Conservation (phyloP, 2,329 filamentous ascomycete species). For the Colletotrichum salicis region DNA sequence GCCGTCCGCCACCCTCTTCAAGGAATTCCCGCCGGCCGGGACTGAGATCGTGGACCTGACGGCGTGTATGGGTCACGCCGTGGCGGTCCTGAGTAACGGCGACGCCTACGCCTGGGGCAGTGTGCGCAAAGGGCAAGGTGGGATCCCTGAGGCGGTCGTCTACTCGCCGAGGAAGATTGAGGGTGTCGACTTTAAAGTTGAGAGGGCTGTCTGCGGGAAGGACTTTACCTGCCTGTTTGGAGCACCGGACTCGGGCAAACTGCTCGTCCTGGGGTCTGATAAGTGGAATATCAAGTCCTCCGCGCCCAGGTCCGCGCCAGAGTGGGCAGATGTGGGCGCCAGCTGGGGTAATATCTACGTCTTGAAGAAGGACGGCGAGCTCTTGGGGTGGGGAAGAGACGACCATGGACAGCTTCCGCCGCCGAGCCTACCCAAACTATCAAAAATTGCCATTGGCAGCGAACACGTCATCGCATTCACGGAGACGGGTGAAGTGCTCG, state of each 20-base stretch:
- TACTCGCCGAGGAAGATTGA: slow-evolving; percentile 71
- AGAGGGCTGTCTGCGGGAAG: slow-evolving; percentile 78
- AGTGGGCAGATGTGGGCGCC: slow-evolving; percentile 77
- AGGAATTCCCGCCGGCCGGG: slow-evolving; percentile 71
- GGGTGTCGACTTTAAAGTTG: slow-evolving; percentile 69
- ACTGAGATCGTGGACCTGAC: slow-evolving; percentile 72
- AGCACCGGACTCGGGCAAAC: slow-evolving; percentile 63
- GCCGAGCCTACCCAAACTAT: slow-evolving; percentile 65
- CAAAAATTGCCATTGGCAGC: slow-evolving; percentile 81
- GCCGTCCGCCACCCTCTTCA: slow-evolving; percentile 59
- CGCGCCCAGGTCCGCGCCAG: slow-evolving; percentile 62
- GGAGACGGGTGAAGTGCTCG: slow-evolving; percentile 72
- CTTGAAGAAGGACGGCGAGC: slow-evolving; percentile 66
- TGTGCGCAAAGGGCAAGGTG: slow-evolving; percentile 86
- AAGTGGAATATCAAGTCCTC: slow-evolving; percentile 74
- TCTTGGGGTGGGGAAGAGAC: slow-evolving; percentile 83
- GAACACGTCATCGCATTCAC: slow-evolving; percentile 87
- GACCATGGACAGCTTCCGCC: slow-evolving; percentile 86
- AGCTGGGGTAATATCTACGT: slow-evolving; percentile 88
- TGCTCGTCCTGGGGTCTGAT: slow-evolving; percentile 77
- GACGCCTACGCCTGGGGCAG: slow-evolving; percentile 90
- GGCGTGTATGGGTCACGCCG: slow-evolving; percentile 81
- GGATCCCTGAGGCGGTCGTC: slow-evolving; percentile 64
- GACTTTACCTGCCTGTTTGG: slow-evolving; percentile 84
- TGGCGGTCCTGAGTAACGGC: slow-evolving; percentile 79